phyloP scores from a whole-genome alignment of 2,329 filamentous ascomycete species.

The Graphium sp. region DNA sequence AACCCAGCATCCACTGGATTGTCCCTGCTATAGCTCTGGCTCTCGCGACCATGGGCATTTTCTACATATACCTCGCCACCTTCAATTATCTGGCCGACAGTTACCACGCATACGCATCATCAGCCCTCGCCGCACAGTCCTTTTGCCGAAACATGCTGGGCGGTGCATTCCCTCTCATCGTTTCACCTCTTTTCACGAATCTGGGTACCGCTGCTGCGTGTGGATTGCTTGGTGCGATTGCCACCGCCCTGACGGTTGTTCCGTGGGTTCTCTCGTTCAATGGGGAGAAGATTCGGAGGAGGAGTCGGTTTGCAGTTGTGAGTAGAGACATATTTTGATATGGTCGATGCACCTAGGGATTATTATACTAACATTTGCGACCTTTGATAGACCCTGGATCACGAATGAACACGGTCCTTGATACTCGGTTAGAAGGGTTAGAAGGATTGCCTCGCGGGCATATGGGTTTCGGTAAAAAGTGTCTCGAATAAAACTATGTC shows the following conservation, averaged over 20 bases:
- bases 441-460: too few relatives aligned
- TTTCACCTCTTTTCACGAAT: constrained; percentile 39
- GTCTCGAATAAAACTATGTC: too few relatives aligned
- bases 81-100: constrained; percentile 55
- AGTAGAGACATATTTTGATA: too few relatives aligned
- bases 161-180: constrained; percentile 46
- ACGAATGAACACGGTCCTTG: too few relatives aligned
- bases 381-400: too few relatives aligned
- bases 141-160: constrained; percentile 51
- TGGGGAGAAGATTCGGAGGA: constrained; percentile 41
- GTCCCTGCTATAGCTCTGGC: constrained; percentile 43
- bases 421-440: too few relatives aligned
- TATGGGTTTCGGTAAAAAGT: too few relatives aligned
- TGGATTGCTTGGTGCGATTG: constrained; percentile 46
- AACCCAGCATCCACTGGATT: constrained; percentile 38
- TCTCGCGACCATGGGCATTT: constrained; percentile 50
- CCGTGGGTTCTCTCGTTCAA: constrained; percentile 52
- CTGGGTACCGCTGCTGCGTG: constrained; percentile 43
- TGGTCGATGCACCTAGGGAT: too few relatives aligned
- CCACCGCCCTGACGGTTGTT: constrained; percentile 40
- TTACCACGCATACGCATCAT: constrained; percentile 49
- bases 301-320: constrained; percentile 49
- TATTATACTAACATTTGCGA: too few relatives aligned
- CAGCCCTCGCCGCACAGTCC: constrained; percentile 47
- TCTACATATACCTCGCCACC: constrained; percentile 49